Conservation (phyloP, 23 red algal species). For the Gracilaria gracilis region DNA sequence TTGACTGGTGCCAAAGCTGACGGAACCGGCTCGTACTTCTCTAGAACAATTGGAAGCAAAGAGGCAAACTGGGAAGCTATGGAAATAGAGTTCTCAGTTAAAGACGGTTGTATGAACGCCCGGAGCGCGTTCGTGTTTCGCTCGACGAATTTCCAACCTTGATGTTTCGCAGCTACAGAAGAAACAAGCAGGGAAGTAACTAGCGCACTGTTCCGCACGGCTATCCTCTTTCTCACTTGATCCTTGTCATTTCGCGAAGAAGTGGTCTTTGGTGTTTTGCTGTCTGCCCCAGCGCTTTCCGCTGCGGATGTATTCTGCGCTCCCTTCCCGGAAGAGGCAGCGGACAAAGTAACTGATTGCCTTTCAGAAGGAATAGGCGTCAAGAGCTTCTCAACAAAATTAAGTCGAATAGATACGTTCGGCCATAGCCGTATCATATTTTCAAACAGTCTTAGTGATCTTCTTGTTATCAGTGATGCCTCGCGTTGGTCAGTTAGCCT, state of each 20-base stretch:
- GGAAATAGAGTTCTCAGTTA: constrained; percentile 48
- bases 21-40: not conserved
- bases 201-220: constrained; percentile 53
- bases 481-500: constrained; percentile 56
- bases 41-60: constrained; percentile 51
- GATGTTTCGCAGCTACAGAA: constrained; percentile 56
- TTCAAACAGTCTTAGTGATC: constrained; percentile 63
- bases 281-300: not conserved
- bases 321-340: constrained; percentile 14
- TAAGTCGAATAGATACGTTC: constrained; percentile 44
- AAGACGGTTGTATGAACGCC: constrained; percentile 57
- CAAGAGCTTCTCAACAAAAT: constrained; percentile 64
- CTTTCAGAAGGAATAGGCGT: constrained; percentile 37
- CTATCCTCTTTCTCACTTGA: constrained; percentile 51
- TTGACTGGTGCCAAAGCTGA: not conserved
- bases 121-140: constrained; percentile 53
- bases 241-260: constrained; percentile 22
- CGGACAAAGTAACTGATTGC: constrained; percentile 16
- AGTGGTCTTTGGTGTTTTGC: constrained; percentile 30
- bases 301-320: not conserved
- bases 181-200: constrained; percentile 65
- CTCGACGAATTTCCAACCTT: constrained; percentile 63
- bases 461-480: constrained; percentile 44
- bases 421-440: constrained; percentile 75
- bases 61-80: constrained; percentile 58